A percentile compares a stretch with the other conserved stretches of the same genome.
phyloP scores from a whole-genome alignment of 1,284 basidiomycete species.

The Mycena sp. region DNA sequence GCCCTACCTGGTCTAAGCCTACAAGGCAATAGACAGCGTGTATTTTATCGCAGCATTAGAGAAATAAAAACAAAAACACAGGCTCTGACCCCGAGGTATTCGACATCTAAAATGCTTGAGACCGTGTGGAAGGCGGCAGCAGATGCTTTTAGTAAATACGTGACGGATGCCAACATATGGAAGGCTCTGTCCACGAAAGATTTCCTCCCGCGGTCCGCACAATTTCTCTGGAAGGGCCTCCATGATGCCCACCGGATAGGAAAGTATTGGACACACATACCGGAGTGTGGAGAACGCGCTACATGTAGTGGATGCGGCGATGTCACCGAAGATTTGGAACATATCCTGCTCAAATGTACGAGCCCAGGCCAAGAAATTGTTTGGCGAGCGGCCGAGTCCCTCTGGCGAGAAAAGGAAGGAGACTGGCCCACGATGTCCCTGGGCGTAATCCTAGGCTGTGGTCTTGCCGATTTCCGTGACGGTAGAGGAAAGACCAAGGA shows the following conservation, averaged over 20 bases:
- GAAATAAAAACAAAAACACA: neutral
- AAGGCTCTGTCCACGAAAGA: constrained; percentile 29
- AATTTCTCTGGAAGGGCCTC: constrained; percentile 44
- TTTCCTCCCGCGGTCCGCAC: constrained; percentile 30
- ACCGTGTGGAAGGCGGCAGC: neutral
- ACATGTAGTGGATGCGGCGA: constrained; percentile 38
- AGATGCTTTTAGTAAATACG: neutral
- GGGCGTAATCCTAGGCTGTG: neutral
- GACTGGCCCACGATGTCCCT: neutral
- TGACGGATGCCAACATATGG: constrained; percentile 36
- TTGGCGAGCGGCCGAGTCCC: constrained; percentile 31
- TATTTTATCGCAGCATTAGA: neutral
- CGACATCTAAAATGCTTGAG: neutral
- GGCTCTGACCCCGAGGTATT: neutral
- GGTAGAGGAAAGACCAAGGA: neutral
- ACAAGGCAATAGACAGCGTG: neutral
- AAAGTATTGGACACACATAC: neutral
- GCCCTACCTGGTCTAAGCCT: neutral
- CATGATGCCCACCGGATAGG: constrained; percentile 30
- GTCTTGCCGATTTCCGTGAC: constrained; percentile 7
- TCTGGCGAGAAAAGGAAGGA: constrained; percentile 22
- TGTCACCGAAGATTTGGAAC: constrained; percentile 36
- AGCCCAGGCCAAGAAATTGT: constrained; percentile 27
- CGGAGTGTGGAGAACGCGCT: constrained; percentile 24
- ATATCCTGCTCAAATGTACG: constrained; percentile 38